phyloP scores from a whole-genome alignment of 2,329 filamentous ascomycete species.

The Westerdykella sp. region DNA sequence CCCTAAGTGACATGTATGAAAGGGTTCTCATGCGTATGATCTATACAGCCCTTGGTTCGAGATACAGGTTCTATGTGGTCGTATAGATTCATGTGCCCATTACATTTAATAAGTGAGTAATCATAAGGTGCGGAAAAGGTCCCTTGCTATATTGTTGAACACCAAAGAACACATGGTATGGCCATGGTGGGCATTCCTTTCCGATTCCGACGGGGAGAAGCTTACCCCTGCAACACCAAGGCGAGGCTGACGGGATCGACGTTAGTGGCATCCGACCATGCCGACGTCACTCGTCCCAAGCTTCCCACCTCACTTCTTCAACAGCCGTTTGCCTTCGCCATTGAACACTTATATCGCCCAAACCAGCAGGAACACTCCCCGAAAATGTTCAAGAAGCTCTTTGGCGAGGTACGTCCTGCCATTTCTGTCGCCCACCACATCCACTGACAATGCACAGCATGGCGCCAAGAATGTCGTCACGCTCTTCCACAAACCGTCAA shows the following conservation, averaged over 20 bases:
- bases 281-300: slow-evolving; percentile 20
- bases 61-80: too few relatives aligned
- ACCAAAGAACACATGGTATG: too few relatives aligned
- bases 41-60: too few relatives aligned
- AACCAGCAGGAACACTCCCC: slow-evolving; percentile 8
- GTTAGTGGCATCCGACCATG: too few relatives aligned
- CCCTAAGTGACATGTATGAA: too few relatives aligned
- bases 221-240: too few relatives aligned
- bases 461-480: slow-evolving; percentile 73
- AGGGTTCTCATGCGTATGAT: too few relatives aligned
- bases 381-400: slow-evolving; percentile 42
- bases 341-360: neutral
- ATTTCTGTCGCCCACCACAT: slow-evolving; percentile 3
- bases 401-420: slow-evolving; percentile 38
- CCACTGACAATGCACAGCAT: slow-evolving; percentile 29
- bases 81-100: too few relatives aligned
- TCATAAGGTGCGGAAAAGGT: too few relatives aligned
- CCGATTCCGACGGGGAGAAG: neutral
- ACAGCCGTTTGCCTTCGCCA: slow-evolving; percentile 2
- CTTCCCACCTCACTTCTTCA: slow-evolving; percentile 5
- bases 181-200: neutral
- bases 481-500: slow-evolving; percentile 83
- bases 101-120: too few relatives aligned
- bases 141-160: too few relatives aligned
- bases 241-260: too few relatives aligned